Percentiles rank a stretch among this genome's conserved stretches.
phyloP scores from a whole-genome alignment of 257 asterid species.

The Verbena officinalis region DNA sequence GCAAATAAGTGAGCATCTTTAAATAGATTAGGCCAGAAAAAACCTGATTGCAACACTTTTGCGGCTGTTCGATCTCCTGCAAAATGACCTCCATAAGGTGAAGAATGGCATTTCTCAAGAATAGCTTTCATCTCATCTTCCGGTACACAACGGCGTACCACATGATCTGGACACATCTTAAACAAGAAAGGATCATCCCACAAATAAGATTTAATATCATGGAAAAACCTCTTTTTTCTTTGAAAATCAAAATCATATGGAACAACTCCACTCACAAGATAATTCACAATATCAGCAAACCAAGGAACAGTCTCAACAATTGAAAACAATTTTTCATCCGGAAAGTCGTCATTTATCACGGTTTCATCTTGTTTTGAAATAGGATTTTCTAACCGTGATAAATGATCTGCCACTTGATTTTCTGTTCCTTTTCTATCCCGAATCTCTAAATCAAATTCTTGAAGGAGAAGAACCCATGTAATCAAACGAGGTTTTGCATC shows the following conservation, averaged over 20 bases:
- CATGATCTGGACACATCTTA: not conserved
- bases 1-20: no score
- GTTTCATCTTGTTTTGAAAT: not conserved
- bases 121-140: not conserved
- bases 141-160: not conserved
- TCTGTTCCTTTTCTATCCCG: not conserved
- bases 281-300: not conserved
- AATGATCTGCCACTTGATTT: not conserved
- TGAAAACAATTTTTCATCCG: not conserved
- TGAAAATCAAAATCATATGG: not conserved
- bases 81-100: no score
- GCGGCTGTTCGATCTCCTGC: no score
- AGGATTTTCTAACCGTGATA: not conserved
- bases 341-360: not conserved
- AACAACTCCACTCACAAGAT: not conserved
- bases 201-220: not conserved
- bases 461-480: not conserved
- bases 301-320: not conserved
- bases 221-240: no score
- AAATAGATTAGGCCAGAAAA: no score
- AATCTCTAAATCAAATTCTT: not conserved
- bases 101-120: not conserved
- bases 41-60: no score
- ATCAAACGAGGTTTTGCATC: not conserved
- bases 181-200: not conserved